Base-by-base conservation (phyloP, 2,329 filamentous ascomycete genomes). In the Colletotrichum magnum region DNA sequence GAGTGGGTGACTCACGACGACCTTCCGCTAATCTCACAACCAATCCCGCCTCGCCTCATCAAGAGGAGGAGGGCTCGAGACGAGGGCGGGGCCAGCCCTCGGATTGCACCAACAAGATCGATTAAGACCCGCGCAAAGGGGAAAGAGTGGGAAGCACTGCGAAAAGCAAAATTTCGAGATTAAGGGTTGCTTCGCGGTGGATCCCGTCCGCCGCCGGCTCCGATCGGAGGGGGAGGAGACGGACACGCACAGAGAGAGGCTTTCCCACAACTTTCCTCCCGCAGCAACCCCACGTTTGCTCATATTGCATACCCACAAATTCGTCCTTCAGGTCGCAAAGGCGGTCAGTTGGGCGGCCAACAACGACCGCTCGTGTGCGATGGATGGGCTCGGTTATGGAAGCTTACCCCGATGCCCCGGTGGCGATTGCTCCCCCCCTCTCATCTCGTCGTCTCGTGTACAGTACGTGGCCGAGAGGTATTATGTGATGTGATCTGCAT, bases 281-380 rank as follows among this genome's bases (percentile, higher is more conserved):
- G 48, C 58, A 32, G 36, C 32, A 61, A 61, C 58, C 48, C 58
- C 58, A 61, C 36, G 48, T 53, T 43, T 52, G 28, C 36, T 43
- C 36, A 36, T 45, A 21, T 39, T 60, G 28, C n/a, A 24, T 59
- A 45, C 58, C 58, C 58, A 61, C 58, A 61, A 61, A 61, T 28
- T 36, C 16, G 52, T 43, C n/a, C 58, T 21, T 61, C 39, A 24
- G 58, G 24, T 36, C 26, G 58, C 26, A 45, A 61, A 53, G 48
- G 58, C 58, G 58, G 58, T 61, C 58, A 61, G 48, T 48, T 48
- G 24, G 24, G 6, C n/a, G 32, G 13, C 41, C 10, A 12, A 36
- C 32, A 12, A 36, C 32, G 32, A 10, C 32, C 32, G 10, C 10
- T 36, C 10, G 32, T 36, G 32, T 36, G 32, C 32, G 32, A 10